Evolutionary conservation across 106 monocot genomes (phyloP), one percentile per base, ranked within the genome.

Genomic region (Posidonia australis): DNA sequence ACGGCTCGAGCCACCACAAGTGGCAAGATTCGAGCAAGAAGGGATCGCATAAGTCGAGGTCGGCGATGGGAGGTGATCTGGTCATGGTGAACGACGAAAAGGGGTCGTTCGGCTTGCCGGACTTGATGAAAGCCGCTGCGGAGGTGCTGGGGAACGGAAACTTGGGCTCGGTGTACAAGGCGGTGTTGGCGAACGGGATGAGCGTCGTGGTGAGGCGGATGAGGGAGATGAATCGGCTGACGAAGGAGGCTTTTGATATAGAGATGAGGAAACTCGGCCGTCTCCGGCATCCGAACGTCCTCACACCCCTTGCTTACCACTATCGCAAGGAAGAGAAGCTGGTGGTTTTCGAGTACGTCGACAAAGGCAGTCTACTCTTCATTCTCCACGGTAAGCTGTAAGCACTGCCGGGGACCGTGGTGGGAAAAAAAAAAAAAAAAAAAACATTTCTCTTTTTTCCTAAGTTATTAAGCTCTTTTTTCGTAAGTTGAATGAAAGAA

Each of bases 81-180:
- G 76, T 78, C 59, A 57, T 88, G 64, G 60, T 88, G 56, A 78
- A 77, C 62, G 66, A 65, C 19, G 74, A 69, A 6, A 86, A 79
- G 63, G 88, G 85, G 11, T 30, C 23, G 28, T 79, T 93, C 53
- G 81, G 72, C 24, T 2, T 89, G 73, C 22, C 62, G 25, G 89
- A 93, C 44, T 25, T 93, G 72, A 86, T 93, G 93, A 93, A 84
- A 71, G 88, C 93, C 22, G 77, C 86, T 13, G 93, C 93, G 7
- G 93, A 89, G 79, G 79, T 89, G 81, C 46, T 93, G 57, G 89
- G 86, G 12, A 86, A 68, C 53, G 88, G 86, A 6, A 79, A 81
- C 31, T 23, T 84, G 45, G 89, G 93, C 52, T 81, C 93, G 1
- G 77, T 81, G 23, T 93, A 83, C 76, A 93, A 88, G 58, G 81